phyloP scores from a whole-genome alignment of 305 asterid species.

The Galium porrigens region DNA sequence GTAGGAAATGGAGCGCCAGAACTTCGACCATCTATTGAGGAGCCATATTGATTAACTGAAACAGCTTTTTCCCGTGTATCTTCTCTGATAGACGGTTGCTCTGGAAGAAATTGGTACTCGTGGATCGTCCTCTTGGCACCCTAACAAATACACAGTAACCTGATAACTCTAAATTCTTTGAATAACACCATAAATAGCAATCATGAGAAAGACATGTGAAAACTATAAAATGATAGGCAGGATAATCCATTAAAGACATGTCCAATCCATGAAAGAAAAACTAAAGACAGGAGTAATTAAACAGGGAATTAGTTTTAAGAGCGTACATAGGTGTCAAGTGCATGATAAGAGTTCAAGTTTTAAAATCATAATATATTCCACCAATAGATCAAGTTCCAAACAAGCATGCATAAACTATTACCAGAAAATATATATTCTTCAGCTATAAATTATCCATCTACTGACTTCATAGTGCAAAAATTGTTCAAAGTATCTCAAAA shows the following conservation, averaged over 20 bases:
- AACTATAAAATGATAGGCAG: not conserved
- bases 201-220: not conserved
- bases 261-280: not conserved
- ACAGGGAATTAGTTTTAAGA: constrained; percentile 2
- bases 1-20: constrained; percentile 38
- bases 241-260: no score
- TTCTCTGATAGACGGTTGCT: constrained; percentile 53
- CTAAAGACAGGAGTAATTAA: no score
- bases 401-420: not conserved
- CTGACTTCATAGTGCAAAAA: not conserved
- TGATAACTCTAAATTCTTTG: not conserved
- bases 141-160: constrained; percentile 23
- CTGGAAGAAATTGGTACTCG: constrained; percentile 78
- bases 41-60: constrained; percentile 40
- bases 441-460: not conserved
- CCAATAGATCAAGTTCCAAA: not conserved
- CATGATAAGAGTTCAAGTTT: not conserved
- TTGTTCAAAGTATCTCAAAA: not conserved
- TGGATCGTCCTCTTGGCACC: constrained; percentile 55
- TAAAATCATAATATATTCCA: not conserved
- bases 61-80: constrained; percentile 36
- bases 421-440: not conserved
- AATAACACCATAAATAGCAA: not conserved
- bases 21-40: constrained; percentile 39
- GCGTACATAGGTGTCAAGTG: not conserved